Evolutionary conservation across 1,284 basidiomycete genomes (phyloP).

Genomic region (Meira nashicola): DNA sequence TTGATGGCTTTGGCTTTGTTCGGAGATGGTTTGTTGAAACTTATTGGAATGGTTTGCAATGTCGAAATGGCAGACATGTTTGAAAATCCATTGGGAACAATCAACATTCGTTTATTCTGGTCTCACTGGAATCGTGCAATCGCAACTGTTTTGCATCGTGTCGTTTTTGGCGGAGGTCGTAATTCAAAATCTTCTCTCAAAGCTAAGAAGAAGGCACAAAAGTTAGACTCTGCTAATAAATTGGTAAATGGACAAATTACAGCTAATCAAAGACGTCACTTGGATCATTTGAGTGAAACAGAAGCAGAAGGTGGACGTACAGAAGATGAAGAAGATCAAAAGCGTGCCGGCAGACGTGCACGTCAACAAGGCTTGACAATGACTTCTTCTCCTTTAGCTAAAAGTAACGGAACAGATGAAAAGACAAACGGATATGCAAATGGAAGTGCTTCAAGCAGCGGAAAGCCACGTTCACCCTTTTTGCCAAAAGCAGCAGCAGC

Average conservation of each 20-base stretch:
- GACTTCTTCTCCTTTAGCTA: constrained; percentile 16
- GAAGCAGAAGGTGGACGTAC: constrained; percentile 34
- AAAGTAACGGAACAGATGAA: constrained; percentile 19
- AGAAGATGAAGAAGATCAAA: constrained; percentile 30
- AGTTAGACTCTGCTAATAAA: neutral
- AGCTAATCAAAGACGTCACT: constrained; percentile 20
- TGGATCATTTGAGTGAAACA: constrained; percentile 44
- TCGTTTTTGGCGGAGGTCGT: constrained; percentile 44
- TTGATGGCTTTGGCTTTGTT: constrained; percentile 44
- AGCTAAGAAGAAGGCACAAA: constrained; percentile 19
- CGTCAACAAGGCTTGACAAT: constrained; percentile 26
- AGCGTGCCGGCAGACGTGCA: constrained; percentile 8
- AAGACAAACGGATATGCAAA: neutral
- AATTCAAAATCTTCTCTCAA: constrained; percentile 14
- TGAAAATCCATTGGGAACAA: constrained; percentile 46
- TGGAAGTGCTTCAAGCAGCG: constrained; percentile 14
- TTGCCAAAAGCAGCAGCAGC: constrained; percentile 39
- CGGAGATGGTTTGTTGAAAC: constrained; percentile 42
- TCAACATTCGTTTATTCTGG: constrained; percentile 51
- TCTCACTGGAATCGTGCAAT: constrained; percentile 52
- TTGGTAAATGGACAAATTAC: neutral
- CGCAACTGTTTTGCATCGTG: constrained; percentile 49
- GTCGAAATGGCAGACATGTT: constrained; percentile 52
- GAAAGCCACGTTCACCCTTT: constrained; percentile 23
- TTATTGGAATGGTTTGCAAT: constrained; percentile 37